Conservation (phyloP, 2,329 filamentous ascomycete species). For the Berkeleyomyces basicola region DNA sequence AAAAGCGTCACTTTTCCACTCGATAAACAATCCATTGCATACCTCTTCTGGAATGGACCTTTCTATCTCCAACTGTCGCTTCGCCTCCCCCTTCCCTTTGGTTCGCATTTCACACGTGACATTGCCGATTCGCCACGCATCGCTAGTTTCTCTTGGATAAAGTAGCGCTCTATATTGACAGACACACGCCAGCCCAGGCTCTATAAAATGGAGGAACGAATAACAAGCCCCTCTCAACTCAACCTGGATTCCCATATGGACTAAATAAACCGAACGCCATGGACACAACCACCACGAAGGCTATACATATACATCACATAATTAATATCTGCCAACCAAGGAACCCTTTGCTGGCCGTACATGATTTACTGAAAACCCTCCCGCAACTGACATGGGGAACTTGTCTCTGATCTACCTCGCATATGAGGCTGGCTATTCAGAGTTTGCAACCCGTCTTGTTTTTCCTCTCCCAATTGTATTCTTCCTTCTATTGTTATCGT, state of each 20-base stretch:
- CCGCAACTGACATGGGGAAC: neutral
- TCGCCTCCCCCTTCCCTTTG: neutral
- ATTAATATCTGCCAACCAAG: neutral
- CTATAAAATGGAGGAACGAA: conserved; percentile 6
- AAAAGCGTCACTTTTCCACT: neutral
- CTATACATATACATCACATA: neutral
- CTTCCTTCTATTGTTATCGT: neutral
- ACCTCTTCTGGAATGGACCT: neutral
- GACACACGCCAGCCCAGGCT: conserved; percentile 10
- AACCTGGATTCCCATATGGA: neutral
- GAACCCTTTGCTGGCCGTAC: neutral
- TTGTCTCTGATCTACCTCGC: conserved; percentile 5
- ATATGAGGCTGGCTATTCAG: conserved; percentile 1
- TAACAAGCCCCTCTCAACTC: neutral
- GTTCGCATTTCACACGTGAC: neutral
- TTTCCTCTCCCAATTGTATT: neutral
- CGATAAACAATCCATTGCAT: neutral
- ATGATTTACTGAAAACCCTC: neutral
- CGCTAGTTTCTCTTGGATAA: neutral
- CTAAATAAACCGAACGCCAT: neutral
- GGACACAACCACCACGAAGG: neutral
- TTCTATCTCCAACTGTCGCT: neutral
- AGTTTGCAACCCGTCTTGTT: conserved; percentile 5
- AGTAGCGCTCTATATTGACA: neutral
- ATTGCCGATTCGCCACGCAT: neutral